These are phyloP conservation scores for Penicillium oxalicum DNA, from an alignment of 2,329 filamentous ascomycete genomes.

Conservation along the genomic window DNA sequence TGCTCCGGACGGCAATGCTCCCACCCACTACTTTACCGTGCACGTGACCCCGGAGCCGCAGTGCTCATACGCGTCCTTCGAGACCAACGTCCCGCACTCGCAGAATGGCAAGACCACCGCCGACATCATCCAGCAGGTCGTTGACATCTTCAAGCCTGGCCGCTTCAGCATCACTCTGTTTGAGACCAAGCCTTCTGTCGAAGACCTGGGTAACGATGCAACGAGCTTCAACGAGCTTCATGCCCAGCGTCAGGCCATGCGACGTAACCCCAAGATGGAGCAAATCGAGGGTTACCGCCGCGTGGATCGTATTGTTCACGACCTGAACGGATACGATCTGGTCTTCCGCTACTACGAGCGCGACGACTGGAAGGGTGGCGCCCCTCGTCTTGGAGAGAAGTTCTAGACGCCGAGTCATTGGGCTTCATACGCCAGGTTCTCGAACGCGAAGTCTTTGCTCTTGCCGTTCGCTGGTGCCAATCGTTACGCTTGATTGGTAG, in stretches of 20 bases:
- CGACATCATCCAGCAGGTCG: conserved; percentile 88
- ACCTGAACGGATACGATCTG: conserved; percentile 93
- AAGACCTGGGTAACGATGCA: conserved; percentile 27
- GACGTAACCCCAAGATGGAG: conserved; percentile 58
- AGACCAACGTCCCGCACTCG: conserved; percentile 90
- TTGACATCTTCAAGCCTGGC: conserved; percentile 94
- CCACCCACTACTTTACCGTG: conserved; percentile 92
- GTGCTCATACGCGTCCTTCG: conserved; percentile 96
- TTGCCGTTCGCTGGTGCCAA: conserved; percentile 12
- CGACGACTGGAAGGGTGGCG: conserved; percentile 68
- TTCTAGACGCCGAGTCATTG: conserved; percentile 10
- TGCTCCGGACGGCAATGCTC: conserved; percentile 55
- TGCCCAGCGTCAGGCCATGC: conserved; percentile 39
- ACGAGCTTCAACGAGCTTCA: conserved; percentile 31
- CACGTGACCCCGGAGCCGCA: conserved; percentile 96
- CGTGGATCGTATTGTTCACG: conserved; percentile 91
- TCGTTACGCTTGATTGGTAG: conserved; percentile 6
- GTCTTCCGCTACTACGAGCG: conserved; percentile 96
- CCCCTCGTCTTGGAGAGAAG: conserved; percentile 56
- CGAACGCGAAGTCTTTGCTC: conserved; percentile 1
- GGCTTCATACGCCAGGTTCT: background rate
- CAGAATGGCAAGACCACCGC: conserved; percentile 83
- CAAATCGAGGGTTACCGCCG: conserved; percentile 78
- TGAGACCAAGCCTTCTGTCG: conserved; percentile 65
- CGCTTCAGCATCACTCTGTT: conserved; percentile 96